phyloP scores from a whole-genome alignment of 202 grass and related monocot species.

The Digitaria exilis region DNA sequence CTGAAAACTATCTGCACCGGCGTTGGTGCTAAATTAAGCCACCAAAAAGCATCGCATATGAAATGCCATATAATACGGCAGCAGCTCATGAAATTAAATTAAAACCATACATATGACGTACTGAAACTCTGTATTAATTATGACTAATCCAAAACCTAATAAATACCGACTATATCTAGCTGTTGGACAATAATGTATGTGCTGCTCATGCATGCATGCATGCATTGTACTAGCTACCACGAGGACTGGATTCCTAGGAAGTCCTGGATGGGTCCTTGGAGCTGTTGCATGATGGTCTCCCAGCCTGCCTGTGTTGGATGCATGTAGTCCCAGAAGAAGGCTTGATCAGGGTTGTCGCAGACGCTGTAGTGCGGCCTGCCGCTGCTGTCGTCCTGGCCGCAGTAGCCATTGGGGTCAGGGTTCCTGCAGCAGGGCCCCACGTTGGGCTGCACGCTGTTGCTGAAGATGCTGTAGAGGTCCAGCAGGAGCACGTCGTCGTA shows the following conservation, averaged over 20 bases:
- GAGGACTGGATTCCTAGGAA: background rate
- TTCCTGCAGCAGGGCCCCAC: background rate
- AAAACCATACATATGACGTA: no score
- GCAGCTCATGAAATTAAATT: no score
- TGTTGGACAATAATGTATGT: no score
- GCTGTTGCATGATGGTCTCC: background rate
- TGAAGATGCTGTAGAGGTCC: background rate
- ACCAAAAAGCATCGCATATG: no score
- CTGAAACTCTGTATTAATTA: no score
- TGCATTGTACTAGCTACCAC: background rate
- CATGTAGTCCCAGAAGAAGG: slow-evolving; percentile 14
- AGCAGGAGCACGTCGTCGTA: background rate
- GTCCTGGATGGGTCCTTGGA: background rate
- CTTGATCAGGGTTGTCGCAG: background rate
- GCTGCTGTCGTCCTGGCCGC: background rate
- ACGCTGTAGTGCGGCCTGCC: background rate
- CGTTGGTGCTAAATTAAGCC: no score
- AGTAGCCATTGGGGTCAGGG: background rate
- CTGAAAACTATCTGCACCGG: no score
- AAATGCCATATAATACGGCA: no score
- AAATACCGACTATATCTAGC: no score
- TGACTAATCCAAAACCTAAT: no score
- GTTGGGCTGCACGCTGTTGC: background rate
- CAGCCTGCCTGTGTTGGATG: background rate
- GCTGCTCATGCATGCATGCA: no score